A percentile compares a stretch with the other conserved stretches of the same genome.
Evolutionary conservation across 2,329 filamentous ascomycete genomes (phyloP).

Genomic region (Botryotinia calthae): DNA sequence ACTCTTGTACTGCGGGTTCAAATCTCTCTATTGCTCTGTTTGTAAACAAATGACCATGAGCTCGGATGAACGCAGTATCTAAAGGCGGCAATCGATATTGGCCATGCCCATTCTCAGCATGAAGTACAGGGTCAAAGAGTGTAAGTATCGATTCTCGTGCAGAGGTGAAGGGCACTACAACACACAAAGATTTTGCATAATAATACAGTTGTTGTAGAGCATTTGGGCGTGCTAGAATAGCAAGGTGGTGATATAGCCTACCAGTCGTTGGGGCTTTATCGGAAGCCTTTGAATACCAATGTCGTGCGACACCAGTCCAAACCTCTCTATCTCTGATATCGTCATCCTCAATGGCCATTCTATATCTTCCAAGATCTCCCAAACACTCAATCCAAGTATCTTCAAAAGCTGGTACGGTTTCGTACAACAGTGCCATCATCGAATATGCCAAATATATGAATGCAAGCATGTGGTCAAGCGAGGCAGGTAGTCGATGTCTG

Average conservation of each 20-base stretch:
- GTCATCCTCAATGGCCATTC: slow-evolving; percentile 87
- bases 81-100: slow-evolving; percentile 44
- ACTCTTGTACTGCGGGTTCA: slow-evolving; percentile 46
- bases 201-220: slow-evolving; percentile 69
- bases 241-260: slow-evolving; percentile 83
- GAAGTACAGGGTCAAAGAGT: slow-evolving; percentile 60
- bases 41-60: slow-evolving; percentile 64
- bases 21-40: slow-evolving; percentile 49
- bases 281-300: slow-evolving; percentile 69
- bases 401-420: slow-evolving; percentile 78
- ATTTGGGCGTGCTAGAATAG: slow-evolving; percentile 70
- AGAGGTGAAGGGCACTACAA: slow-evolving; percentile 54
- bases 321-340: slow-evolving; percentile 69
- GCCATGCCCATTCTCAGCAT: slow-evolving; percentile 39
- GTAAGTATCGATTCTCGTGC: slow-evolving; percentile 69
- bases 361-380: slow-evolving; percentile 78
- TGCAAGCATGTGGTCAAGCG: slow-evolving; percentile 82
- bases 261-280: slow-evolving; percentile 74
- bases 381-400: slow-evolving; percentile 88
- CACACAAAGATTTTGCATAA: slow-evolving; percentile 69
- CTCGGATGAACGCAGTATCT: slow-evolving; percentile 61
- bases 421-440: slow-evolving; percentile 83
- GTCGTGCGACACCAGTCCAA: slow-evolving; percentile 76
- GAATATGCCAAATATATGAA: slow-evolving; percentile 89
- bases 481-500: slow-evolving; percentile 69